These are phyloP conservation scores for Pestalotiopsis sp. DNA, from an alignment of 2,329 filamentous ascomycete genomes.

Conservation along the genomic window DNA sequence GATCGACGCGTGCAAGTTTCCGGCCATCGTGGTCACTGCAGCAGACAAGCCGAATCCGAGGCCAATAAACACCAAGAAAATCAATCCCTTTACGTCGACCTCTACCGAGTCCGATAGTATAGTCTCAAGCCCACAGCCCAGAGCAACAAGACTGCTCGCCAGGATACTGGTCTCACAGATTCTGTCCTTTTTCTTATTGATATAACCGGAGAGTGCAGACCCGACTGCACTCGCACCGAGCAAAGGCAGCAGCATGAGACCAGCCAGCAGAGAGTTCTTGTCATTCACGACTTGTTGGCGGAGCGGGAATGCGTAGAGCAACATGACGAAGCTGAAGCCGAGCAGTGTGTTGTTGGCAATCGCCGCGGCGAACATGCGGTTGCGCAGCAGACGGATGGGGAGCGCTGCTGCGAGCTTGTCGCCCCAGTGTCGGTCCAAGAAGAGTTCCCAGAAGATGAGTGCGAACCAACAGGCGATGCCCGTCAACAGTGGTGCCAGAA, in stretches of 20 bases:
- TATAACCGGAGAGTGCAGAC: slow-evolving; percentile 41
- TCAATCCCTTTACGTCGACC: slow-evolving; percentile 48
- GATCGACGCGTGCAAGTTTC: slow-evolving; percentile 42
- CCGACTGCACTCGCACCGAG: slow-evolving; percentile 50
- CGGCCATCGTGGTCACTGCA: slow-evolving; percentile 49
- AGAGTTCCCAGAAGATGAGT: slow-evolving; percentile 43
- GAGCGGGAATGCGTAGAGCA: slow-evolving; percentile 52
- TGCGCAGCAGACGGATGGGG: slow-evolving; percentile 49
- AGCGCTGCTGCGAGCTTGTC: slow-evolving; percentile 43
- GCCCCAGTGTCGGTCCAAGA: slow-evolving; percentile 31
- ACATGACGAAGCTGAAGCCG: slow-evolving; percentile 52
- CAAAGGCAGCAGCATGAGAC: slow-evolving; percentile 57
- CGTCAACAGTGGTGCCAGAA: slow-evolving; percentile 43
- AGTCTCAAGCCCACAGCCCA: slow-evolving; percentile 51
- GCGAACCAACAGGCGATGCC: slow-evolving; percentile 37
- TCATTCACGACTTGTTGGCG: slow-evolving; percentile 53
- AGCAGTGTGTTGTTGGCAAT: slow-evolving; percentile 48
- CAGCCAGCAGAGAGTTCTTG: slow-evolving; percentile 47
- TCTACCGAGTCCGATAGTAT: slow-evolving; percentile 36
- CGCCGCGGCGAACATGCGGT: slow-evolving; percentile 46
- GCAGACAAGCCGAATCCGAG: slow-evolving; percentile 54
- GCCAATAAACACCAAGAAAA: slow-evolving; percentile 53
- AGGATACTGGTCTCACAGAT: slow-evolving; percentile 45
- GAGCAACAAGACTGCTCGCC: slow-evolving; percentile 43
- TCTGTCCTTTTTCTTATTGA: slow-evolving; percentile 44